Evolutionary conservation across 1,284 basidiomycete species (phyloP), one percentile per base, ranked within the genome.

Genomic region (Lentinula novae-zelandiae): DNA sequence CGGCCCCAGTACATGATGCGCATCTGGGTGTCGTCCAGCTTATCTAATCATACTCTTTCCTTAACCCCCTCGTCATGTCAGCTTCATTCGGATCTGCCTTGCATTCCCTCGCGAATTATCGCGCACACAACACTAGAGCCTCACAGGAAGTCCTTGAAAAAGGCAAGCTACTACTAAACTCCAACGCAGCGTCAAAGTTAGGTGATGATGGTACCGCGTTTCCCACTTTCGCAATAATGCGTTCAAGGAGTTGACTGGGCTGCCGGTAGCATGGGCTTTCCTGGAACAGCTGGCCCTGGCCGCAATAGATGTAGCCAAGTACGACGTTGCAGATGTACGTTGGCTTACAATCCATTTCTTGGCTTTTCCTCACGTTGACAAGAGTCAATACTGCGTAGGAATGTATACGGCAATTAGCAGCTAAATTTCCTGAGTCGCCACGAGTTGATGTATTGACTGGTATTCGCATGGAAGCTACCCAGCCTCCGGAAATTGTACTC

Each of bases 241-340:
- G 55, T 61, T 12, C 20, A 46, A 46, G 20, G 5, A 22, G 6
- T 46, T 31, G 13, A 33, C 13, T 39, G 44, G 17, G 50, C 44
- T 20, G 44, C 17, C n/a, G 20, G 20, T 67, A 95, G 92, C 82
- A 65, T 97, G 94, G 93, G 82, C 88, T 1, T 86, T 95, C 63
- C 76, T 96, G 13, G 96, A 98, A 71, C 95, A 98, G 70, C 78
- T 98, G 1, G 86, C 88, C 3, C 78, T 96, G 42, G 93, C 96
- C 1, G 86, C 96, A 0, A 77, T 97, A 57, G 96, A 98, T 69
- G 74, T 93, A 13, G 92, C 92, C 15, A 80, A 87, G 59, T 68
- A 89, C 44, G 85, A 92, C 57, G 75, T 94, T n/a, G 93, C 96
- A 22, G 86, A 92, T 70, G 95, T 96, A 71, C 67, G 90, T 22